Evolutionary conservation across 495 filamentous ascomycete genomes (phyloP), one percentile per base, ranked within the genome.

Genomic region (Coniosporium apollinis): DNA sequence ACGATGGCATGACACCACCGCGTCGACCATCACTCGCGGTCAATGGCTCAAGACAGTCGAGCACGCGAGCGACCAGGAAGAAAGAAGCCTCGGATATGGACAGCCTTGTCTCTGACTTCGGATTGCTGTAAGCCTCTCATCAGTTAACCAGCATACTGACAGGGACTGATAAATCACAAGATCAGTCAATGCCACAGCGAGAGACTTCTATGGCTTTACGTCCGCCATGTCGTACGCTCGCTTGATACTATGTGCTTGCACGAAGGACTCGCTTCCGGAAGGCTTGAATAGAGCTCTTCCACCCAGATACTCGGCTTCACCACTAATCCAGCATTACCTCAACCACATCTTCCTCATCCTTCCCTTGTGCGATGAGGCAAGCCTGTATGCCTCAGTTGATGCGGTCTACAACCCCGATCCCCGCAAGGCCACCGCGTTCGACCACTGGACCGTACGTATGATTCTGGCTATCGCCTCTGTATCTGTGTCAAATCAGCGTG

Each of bases 141-240:
- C n/a, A n/a, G n/a, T n/a, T n/a, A n/a, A n/a, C n/a, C n/a, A n/a
- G n/a, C n/a, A n/a, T n/a, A n/a, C n/a, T n/a, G n/a, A n/a, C n/a
- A n/a, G n/a, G n/a, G n/a, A n/a, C n/a, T n/a, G n/a, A n/a, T n/a
- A n/a, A n/a, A n/a, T n/a, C n/a, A n/a, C n/a, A n/a, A 91, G 82
- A 36, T 79, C 84, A 5, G 76, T 96, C 47, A 92, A 89, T 60
- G 82, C 86, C 19, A 89, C 83, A 2, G 85, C 86, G 4, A 67
- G 83, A 37, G 86, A 93, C 54, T 96, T 92, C 46, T 76, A 86
- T 51, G 81, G 82, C 6, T 85, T 86, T 34, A 74, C 80, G 17
- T 71, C 67, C 30, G 76, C 73, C 42, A 84, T 89, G 63, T 86
- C 82, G 5, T 93, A 91, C 61, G 80, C 82, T 20, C 76, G 80